These are phyloP conservation scores for Pichiaceae sp. DNA, from an alignment of 1,139 yeast genomes.

Conservation along the genomic window DNA sequence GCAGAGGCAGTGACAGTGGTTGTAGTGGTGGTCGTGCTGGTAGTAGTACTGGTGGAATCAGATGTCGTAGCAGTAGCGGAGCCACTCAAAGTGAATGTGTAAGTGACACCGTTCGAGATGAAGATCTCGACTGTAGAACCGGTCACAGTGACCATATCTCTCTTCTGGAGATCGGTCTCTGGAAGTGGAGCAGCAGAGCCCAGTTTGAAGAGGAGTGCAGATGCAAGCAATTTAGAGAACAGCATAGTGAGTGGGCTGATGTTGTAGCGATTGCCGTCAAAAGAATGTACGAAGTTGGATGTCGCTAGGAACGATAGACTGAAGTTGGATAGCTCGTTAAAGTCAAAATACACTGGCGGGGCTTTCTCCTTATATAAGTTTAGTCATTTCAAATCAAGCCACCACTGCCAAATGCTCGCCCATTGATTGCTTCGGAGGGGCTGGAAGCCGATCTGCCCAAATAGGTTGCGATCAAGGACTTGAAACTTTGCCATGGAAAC, in stretches of 20 bases:
- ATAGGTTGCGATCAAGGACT: too few species aligned
- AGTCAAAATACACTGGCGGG: background rate
- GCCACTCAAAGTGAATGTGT: slow-evolving; percentile 41
- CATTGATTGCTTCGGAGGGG: too few species aligned
- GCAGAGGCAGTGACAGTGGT: slow-evolving; percentile 5
- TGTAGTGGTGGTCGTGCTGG: slow-evolving; percentile 8
- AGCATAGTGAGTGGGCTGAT: background rate
- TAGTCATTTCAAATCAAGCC: background rate
- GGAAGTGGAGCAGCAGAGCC: slow-evolving; percentile 17
- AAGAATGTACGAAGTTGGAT: slow-evolving; percentile 4
- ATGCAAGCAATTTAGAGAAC: slow-evolving; percentile 1
- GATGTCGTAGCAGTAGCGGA: slow-evolving; percentile 25
- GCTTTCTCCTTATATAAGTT: background rate
- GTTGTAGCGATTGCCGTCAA: slow-evolving; percentile 1
- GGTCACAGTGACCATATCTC: slow-evolving; percentile 41
- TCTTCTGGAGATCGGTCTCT: slow-evolving; percentile 17
- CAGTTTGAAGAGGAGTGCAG: slow-evolving; percentile 5
- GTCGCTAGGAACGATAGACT: background rate
- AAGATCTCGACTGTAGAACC: slow-evolving; percentile 66
- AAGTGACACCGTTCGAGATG: slow-evolving; percentile 53
- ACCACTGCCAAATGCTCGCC: background rate
- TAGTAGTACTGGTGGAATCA: slow-evolving; percentile 6
- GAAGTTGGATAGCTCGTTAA: background rate
- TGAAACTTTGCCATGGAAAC: too few species aligned
- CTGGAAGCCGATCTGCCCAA: too few species aligned